Evolutionary conservation across 2,329 filamentous ascomycete species (phyloP).

Genomic region (Neonectria neomacrospora): DNA sequence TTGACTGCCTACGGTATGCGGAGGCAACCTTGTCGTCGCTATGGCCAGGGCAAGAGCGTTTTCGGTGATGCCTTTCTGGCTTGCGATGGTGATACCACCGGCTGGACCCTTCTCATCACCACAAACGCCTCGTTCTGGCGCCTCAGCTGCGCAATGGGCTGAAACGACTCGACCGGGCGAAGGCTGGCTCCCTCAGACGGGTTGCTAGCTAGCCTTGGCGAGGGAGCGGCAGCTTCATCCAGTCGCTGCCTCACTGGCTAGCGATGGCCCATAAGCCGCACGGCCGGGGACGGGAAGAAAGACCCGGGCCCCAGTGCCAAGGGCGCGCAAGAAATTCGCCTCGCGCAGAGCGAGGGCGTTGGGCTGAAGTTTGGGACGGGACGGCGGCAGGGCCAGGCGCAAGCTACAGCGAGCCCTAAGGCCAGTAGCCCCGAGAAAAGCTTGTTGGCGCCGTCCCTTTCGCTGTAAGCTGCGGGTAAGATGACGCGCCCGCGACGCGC

Average conservation of each 20-base stretch:
- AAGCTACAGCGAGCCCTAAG: conserved; percentile 11
- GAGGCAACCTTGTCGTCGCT: not conserved
- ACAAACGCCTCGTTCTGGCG: conserved; percentile 2
- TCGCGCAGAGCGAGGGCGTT: not conserved
- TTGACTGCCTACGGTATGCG: not conserved
- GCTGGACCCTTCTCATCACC: conserved; percentile 9
- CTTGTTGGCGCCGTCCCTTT: conserved; percentile 3
- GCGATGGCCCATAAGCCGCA: conserved; percentile 23
- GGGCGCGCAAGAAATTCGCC: not conserved
- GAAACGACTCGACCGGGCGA: conserved; percentile 9
- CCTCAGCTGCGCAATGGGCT: conserved; percentile 14
- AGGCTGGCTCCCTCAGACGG: not conserved
- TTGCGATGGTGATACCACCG: conserved; percentile 12
- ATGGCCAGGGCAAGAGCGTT: not conserved
- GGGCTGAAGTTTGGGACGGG: conserved; percentile 6
- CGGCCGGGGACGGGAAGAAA: conserved; percentile 30
- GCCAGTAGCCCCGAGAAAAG: conserved; percentile 5
- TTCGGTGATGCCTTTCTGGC: conserved; percentile 5
- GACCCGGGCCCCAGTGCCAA: not conserved
- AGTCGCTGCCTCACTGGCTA: not conserved
- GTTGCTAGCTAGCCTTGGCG: conserved; percentile 2
- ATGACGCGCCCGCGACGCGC: conserved; percentile 8
- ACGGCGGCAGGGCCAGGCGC: conserved; percentile 6
- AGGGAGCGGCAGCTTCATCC: not conserved
- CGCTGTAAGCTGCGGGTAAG: not conserved